Evolutionary conservation across 139 green algal genomes (phyloP), one percentile per base, ranked within the genome.

Genomic region (Chlamydomonas asymmetrica): DNA sequence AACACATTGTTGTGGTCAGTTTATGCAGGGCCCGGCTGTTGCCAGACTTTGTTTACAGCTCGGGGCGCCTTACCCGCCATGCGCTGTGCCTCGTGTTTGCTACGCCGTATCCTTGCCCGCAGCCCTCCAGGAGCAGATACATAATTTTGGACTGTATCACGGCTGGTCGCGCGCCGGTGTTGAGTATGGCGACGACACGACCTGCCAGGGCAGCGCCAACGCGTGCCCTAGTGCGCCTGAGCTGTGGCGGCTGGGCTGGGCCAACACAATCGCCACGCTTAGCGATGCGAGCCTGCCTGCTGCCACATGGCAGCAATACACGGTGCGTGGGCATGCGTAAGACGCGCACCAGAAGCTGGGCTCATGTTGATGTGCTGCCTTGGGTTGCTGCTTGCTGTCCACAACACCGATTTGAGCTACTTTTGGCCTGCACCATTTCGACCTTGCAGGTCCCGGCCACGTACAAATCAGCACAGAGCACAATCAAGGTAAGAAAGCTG

Each of bases 201-300:
- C 67, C 35, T 8, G 35, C 22, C 63, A 65, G 67, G 67, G 67
- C 25, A n/a, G 20, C 25, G 67, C 50, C 67, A 52, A 54, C 25
- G 18, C 10, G 50, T 74, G 67, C 50, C 67, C 67, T 37, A n/a
- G 1, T 9, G 67, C 67, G 4, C 67, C 67, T 27, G 67, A 74
- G 52, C 67, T 74, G n/a, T 64, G 50, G 50, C 67, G 50, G 37
- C 67, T 74, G 37, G 67, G 67, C 67, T 74, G 67, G 67, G 50
- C 67, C 50, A 49, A 9, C 10, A 2, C 34, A 27, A 18, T 54
- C 0, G 50, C 59, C 0, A 7, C 29, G 10, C 67, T 74, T 34
- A 50, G 64, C 67, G 29, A 8, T 6, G 37, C 35, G 25, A 32
- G 27, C 3, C 25, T 74, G 2, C 35, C 50, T 7, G 34, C 35